A percentile compares a stretch with the other conserved stretches of the same genome.
These are phyloP conservation scores for Alternaria longipes DNA, from an alignment of 2,329 filamentous ascomycete species.

Conservation along the genomic window DNA sequence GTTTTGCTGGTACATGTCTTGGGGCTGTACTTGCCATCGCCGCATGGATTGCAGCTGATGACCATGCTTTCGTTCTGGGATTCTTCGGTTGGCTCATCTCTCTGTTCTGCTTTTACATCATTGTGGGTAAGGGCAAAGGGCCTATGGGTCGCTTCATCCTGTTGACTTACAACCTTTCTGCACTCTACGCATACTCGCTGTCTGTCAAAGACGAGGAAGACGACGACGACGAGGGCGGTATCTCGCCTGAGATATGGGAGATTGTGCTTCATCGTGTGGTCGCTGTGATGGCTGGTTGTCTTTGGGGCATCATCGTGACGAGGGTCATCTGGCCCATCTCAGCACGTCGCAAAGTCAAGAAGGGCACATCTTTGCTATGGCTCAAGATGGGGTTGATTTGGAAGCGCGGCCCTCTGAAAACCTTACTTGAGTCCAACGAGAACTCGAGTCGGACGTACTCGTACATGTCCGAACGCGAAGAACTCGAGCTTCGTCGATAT, in stretches of 20 bases:
- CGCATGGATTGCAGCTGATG: conserved; percentile 79
- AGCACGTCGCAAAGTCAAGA: conserved; percentile 84
- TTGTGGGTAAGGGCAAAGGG: conserved; percentile 81
- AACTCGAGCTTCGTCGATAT: conserved; percentile 85
- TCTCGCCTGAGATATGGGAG: conserved; percentile 82
- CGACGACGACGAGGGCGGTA: conserved; percentile 84
- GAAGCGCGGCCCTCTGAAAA: conserved; percentile 88
- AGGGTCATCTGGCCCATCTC: conserved; percentile 93
- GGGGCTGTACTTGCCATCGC: conserved; percentile 79
- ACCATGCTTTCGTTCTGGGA: conserved; percentile 78
- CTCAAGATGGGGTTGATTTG: conserved; percentile 95
- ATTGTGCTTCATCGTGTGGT: conserved; percentile 89
- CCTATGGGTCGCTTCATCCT: conserved; percentile 94
- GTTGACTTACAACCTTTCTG: conserved; percentile 94
- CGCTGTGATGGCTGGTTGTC: conserved; percentile 83
- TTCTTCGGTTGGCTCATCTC: conserved; percentile 84
- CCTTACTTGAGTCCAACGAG: conserved; percentile 61
- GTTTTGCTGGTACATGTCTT: conserved; percentile 85
- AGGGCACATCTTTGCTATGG: conserved; percentile 90
- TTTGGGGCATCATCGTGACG: conserved; percentile 93
- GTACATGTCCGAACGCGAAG: conserved; percentile 90
- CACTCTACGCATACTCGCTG: conserved; percentile 91
- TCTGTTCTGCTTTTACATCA: conserved; percentile 87
- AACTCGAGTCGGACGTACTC: conserved; percentile 49
- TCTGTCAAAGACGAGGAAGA: conserved; percentile 81